Percentiles rank a stretch among this genome's conserved stretches.
phyloP scores from a whole-genome alignment of 2,329 filamentous ascomycete genomes.

The Curvularia hawaiiensis region DNA sequence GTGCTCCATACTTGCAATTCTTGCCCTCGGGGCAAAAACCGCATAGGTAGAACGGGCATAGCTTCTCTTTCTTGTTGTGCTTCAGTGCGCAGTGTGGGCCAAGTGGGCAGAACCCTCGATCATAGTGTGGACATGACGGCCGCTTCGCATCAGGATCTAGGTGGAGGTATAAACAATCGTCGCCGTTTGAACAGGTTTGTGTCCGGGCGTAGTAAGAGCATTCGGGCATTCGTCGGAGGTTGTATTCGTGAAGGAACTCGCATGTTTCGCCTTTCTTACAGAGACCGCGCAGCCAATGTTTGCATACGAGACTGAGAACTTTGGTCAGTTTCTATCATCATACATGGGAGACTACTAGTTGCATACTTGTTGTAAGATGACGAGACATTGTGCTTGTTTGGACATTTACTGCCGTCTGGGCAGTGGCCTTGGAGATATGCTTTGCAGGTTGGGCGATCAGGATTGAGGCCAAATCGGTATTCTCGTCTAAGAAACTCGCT shows the following conservation, averaged over 20 bases:
- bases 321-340: slow-evolving; percentile 13
- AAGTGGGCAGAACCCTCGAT: slow-evolving; percentile 90
- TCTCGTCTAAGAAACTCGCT: slow-evolving; percentile 81
- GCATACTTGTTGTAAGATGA: slow-evolving; percentile 68
- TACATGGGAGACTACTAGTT: neutral
- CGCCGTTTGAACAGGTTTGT: slow-evolving; percentile 93
- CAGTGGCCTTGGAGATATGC: slow-evolving; percentile 87
- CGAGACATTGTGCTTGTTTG: slow-evolving; percentile 74
- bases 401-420: slow-evolving; percentile 80
- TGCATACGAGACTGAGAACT: slow-evolving; percentile 76
- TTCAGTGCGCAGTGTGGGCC: slow-evolving; percentile 87
- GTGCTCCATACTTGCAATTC: slow-evolving; percentile 77
- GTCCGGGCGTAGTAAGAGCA: slow-evolving; percentile 96
- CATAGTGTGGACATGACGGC: slow-evolving; percentile 75
- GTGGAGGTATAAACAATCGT: slow-evolving; percentile 93
- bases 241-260: slow-evolving; percentile 99
- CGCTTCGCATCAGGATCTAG: slow-evolving; percentile 79
- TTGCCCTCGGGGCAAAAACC: slow-evolving; percentile 91
- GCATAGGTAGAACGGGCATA: slow-evolving; percentile 86
- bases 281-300: slow-evolving; percentile 95
- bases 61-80: slow-evolving; percentile 74
- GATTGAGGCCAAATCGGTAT: slow-evolving; percentile 82
- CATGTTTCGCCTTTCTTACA: slow-evolving; percentile 98
- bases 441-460: slow-evolving; percentile 74
- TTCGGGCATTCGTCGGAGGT: slow-evolving; percentile 96